phyloP scores from a whole-genome alignment of 169 alveolate species.

The Plasmodium sp. region DNA sequence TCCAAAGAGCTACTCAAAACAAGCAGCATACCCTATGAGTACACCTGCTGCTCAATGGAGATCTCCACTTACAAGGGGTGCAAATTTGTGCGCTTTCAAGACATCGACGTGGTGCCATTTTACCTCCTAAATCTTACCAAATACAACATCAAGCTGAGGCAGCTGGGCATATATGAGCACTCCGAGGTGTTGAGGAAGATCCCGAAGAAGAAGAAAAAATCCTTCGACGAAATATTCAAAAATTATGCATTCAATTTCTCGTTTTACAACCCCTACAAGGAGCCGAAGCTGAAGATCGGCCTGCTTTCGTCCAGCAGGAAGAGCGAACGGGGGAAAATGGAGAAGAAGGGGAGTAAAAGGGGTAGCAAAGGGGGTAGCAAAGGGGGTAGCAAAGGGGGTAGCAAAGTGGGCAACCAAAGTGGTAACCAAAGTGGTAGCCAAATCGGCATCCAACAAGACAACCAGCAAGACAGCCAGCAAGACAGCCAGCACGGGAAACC shows the following conservation, averaged over 20 bases:
- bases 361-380: neutral
- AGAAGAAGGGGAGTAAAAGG: neutral
- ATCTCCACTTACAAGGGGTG: slow-evolving; percentile 72
- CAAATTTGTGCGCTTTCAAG: slow-evolving; percentile 72
- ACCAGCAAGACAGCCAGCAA: neutral
- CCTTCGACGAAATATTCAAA: slow-evolving; percentile 65
- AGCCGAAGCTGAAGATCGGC: slow-evolving; percentile 33
- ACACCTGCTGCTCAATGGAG: slow-evolving; percentile 74
- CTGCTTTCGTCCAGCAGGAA: neutral
- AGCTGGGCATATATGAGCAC: slow-evolving; percentile 68
- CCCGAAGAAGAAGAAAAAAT: slow-evolving; percentile 31
- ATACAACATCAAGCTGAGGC: slow-evolving; percentile 50
- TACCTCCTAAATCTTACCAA: slow-evolving; percentile 64
- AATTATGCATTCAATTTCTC: slow-evolving; percentile 73
- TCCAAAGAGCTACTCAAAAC: slow-evolving; percentile 20
- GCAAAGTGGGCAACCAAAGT: neutral
- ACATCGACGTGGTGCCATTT: slow-evolving; percentile 74
- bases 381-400: neutral
- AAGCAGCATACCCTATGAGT: slow-evolving; percentile 48
- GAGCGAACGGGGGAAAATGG: neutral
- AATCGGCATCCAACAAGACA: neutral
- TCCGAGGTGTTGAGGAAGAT: slow-evolving; percentile 55
- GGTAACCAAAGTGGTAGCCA: neutral
- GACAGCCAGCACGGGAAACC: too few species aligned
- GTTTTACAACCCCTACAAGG: slow-evolving; percentile 72